Conservation (phyloP, 257 asterid genomes). For the Plantago major region DNA sequence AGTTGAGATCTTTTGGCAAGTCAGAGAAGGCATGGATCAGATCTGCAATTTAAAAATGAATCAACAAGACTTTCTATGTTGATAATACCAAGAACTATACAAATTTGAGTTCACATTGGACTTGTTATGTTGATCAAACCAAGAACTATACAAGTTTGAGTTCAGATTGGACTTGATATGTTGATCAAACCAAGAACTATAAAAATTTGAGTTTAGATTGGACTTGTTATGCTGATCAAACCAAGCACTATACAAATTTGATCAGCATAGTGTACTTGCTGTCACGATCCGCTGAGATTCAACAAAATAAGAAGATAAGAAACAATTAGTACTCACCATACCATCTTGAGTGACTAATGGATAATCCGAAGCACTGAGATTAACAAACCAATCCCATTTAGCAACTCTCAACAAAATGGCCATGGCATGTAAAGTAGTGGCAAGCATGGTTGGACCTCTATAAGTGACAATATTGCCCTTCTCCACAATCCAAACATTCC, state of each 20-base stretch:
- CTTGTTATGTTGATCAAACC: no score
- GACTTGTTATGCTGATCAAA: no score
- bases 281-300: no score
- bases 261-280: no score
- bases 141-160: background rate
- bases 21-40: slow-evolving; percentile 74
- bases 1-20: slow-evolving; percentile 73
- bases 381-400: slow-evolving; percentile 89
- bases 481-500: slow-evolving; percentile 73
- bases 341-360: slow-evolving; percentile 97
- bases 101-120: no score
- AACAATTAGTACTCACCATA: slow-evolving; percentile 63
- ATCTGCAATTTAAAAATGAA: slow-evolving; percentile 42
- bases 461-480: slow-evolving; percentile 73
- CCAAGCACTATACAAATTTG: no score
- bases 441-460: slow-evolving; percentile 93
- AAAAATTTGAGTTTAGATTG: no score
- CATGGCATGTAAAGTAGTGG: slow-evolving; percentile 78
- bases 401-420: slow-evolving; percentile 57
- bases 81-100: background rate
- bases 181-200: no score
- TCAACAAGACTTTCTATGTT: background rate
- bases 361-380: slow-evolving; percentile 92
- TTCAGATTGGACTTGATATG: no score
- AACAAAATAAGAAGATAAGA: background rate